These are phyloP conservation scores for Lathyrus oleraceus DNA, from an alignment of 306 rosid genomes.

Conservation along the genomic window DNA sequence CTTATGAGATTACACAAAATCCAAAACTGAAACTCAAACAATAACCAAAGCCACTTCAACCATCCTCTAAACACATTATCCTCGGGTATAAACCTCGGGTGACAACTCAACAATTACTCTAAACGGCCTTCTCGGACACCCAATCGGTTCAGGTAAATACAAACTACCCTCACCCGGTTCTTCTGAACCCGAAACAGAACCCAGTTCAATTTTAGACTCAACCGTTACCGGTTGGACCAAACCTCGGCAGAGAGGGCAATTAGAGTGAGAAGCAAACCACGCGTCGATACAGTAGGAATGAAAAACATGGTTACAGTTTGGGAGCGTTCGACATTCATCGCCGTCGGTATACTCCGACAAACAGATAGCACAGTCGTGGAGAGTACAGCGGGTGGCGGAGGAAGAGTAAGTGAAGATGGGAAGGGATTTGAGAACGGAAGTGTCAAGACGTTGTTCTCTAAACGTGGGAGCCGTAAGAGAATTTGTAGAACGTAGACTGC, in stretches of 20 bases:
- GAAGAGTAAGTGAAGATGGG: constrained; percentile 42
- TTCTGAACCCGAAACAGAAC: background rate
- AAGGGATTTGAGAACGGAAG: constrained; percentile 46
- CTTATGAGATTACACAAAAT: too few species aligned
- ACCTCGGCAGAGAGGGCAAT: constrained; percentile 57
- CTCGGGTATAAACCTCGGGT: background rate
- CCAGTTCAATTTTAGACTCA: background rate
- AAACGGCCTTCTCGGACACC: constrained; percentile 42
- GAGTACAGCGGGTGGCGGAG: background rate
- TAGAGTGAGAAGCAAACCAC: constrained; percentile 59
- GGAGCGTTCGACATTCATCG: constrained; percentile 44
- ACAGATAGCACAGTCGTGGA: constrained; percentile 56
- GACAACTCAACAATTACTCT: constrained; percentile 16
- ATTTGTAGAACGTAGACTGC: background rate
- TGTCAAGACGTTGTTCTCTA: constrained; percentile 34
- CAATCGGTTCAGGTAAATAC: constrained; percentile 9
- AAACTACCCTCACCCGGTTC: constrained; percentile 34
- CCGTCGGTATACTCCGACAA: constrained; percentile 48
- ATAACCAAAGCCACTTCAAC: too few species aligned
- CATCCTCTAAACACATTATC: background rate
- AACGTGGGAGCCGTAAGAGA: background rate
- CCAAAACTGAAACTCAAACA: too few species aligned
- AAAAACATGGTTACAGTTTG: constrained; percentile 54
- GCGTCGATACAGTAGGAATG: constrained; percentile 49
- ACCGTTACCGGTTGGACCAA: constrained; percentile 18